Base-by-base conservation (phyloP, 768 basidiomycete species). In the Macrolepiota fuliginosa region DNA sequence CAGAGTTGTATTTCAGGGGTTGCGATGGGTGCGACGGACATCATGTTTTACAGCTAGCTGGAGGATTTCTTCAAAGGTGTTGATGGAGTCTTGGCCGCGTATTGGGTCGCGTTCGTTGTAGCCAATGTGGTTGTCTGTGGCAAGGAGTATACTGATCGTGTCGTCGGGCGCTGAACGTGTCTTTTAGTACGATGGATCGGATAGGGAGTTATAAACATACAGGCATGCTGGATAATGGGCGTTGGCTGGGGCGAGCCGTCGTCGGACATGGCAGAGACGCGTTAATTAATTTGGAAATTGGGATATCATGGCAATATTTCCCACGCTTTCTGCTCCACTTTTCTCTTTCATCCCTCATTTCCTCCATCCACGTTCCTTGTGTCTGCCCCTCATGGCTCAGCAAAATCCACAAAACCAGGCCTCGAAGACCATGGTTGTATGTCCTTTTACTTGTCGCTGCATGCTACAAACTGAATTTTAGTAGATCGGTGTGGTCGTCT, bases 61-160 rank as follows among this genome's bases (percentile, higher is more conserved):
- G 19, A 99, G 77, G 54, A 99, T 93, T 77, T 99, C 97, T 66
- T 82, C 83, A 76, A 99, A 99, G 0, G 96, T 92, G 73, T 96
- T 91, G 67, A 99, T 91, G 2, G 94, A 92, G 71, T 99, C 97
- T 73, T 93, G 90, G 0, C 96, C 95, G 32, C 97, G 85, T 46
- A 98, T 81, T 1, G 97, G 96, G 70, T 99, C 97, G 63, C 94
- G 83, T 74, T 98, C 96, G 64, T 90, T 83, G 76, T 93, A 97
- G 0, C 97, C 97, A 63, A 99, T 91, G 69, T 98, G 96, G 66
- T 94, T 96, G 75, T 98, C 96, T 0, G 96, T 97, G 5, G 96
- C 96, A 6, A 98, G 86, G 71, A 98, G 74, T 68, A 98, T 94
- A 63, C 77, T 81, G 62, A 94, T 87, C 0, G 86, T 91, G 69